Evolutionary conservation across 768 basidiomycete species (phyloP).

Genomic region (Leccinum subgranulosum): DNA sequence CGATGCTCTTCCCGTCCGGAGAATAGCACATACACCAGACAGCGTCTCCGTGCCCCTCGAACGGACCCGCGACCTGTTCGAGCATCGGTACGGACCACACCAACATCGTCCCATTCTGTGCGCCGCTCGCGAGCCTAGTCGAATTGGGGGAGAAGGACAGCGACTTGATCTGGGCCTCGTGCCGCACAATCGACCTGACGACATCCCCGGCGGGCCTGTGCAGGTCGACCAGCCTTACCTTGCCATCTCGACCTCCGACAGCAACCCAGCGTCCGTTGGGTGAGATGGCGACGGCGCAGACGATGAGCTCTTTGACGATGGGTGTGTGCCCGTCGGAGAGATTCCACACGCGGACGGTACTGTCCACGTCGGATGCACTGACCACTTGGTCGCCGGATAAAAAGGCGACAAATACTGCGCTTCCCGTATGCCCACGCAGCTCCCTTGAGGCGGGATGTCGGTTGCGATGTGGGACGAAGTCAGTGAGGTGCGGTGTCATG

Average conservation of each 20-base stretch:
- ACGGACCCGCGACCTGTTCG: constrained; percentile 3
- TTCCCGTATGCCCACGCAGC: constrained; percentile 10
- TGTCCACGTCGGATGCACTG: constrained; percentile 19
- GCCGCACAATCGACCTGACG: constrained; percentile 1
- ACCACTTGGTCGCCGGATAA: constrained; percentile 11
- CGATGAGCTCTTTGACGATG: constrained; percentile 5
- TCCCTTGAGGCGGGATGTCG: constrained; percentile 1
- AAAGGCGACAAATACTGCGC: constrained; percentile 14
- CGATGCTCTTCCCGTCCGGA: constrained; percentile 16
- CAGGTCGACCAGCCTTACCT: constrained; percentile 7
- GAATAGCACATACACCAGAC: constrained; percentile 22
- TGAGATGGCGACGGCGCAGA: constrained; percentile 1
- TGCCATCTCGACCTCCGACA: constrained; percentile 14
- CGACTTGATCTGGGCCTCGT: constrained; percentile 4
- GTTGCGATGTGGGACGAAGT: background rate
- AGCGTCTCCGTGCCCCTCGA: constrained; percentile 6
- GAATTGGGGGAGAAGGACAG: constrained; percentile 19
- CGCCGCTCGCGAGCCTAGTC: constrained; percentile 14
- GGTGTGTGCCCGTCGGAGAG: background rate
- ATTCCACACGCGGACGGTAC: constrained; percentile 15
- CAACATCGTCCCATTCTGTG: constrained; percentile 13
- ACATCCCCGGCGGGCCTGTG: background rate
- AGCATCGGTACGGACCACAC: constrained; percentile 17
- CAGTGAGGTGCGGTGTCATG: constrained; percentile 7
- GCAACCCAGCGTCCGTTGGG: constrained; percentile 13